Evolutionary conservation across 345 rosid species (phyloP), one percentile per base, ranked within the genome.

Genomic region (Leavenworthia alabamica): DNA sequence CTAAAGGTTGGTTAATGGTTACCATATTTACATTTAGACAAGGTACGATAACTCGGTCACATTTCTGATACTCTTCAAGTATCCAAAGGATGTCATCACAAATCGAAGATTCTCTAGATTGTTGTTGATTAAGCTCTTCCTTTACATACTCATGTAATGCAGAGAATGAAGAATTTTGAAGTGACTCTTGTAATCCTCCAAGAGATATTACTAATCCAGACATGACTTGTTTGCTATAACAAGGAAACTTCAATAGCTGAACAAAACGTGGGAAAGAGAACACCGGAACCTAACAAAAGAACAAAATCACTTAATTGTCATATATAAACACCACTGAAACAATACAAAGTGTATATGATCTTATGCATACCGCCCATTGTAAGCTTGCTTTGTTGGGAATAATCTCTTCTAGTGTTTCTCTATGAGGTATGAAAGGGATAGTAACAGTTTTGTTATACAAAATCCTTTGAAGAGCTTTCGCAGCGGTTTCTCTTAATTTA

Each of bases 161-260:
- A 7, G 78, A 74, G 55, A 83, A 50, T 1, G 99, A 83, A 47
- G 81, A 81, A 67, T 83, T 80, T 68, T 81, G 72, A 68, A 89
- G 80, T 28, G 91, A 89, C 24, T 89, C 86, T 89, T 89, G 97
- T 79, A 93, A 75, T 17, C 97, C 99, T 59, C 99, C 99, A 58
- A 78, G 72, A 23, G 99, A 81, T 49, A 89, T 80, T 44, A 89
- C 96, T 76, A 93, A 79, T 23, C 99, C 99, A 48, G 89, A 89
- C 62, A 89, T 66, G 41, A 87, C 74, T 48, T 57, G 43, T 74
- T 60, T 83, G 76, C 99, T 87, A 60, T 85, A 89, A 50, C 91
- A 83, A 72, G 67, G 66, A 68, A 79, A 65, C 65, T 71, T 57
- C 53, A 93, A 80, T 54, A 93, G 67, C 68, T 78, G 83, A 26